A percentile compares a stretch with the other conserved stretches of the same genome.
Evolutionary conservation across 352 stramenopile species (phyloP).

Genomic region (Thraustochytrium aureum): DNA sequence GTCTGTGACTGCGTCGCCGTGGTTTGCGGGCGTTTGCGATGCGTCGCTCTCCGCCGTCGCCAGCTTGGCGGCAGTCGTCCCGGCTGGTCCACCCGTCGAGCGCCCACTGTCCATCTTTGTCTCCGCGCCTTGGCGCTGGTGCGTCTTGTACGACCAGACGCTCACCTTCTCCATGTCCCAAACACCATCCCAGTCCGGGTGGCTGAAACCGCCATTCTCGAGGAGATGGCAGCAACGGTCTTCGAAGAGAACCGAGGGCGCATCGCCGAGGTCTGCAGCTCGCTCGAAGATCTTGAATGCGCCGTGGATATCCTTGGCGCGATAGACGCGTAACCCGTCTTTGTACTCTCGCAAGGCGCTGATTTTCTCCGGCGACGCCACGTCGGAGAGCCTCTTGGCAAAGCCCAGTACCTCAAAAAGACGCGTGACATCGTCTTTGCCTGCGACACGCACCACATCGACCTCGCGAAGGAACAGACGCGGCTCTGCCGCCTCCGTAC

Average conservation of each 20-base stretch:
- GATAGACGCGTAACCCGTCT: slow-evolving; percentile 1
- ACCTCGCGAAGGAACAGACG: slow-evolving; percentile 28
- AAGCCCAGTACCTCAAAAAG: slow-evolving; percentile 24
- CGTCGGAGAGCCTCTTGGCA: background rate
- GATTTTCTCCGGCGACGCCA: background rate
- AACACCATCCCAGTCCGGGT: slow-evolving; percentile 24
- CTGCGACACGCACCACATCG: slow-evolving; percentile 26
- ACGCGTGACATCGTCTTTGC: slow-evolving; percentile 11
- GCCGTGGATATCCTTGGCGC: slow-evolving; percentile 6
- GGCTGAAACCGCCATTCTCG: background rate
- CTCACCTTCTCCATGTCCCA: slow-evolving; percentile 53
- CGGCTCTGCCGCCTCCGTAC: no score
- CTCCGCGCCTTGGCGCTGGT: no score
- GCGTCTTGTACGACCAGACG: slow-evolving; percentile 35
- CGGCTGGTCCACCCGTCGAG: no score
- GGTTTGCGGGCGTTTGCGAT: no score
- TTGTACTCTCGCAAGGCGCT: background rate
- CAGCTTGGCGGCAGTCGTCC: no score
- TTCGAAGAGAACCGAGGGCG: slow-evolving; percentile 31
- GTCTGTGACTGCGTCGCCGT: no score
- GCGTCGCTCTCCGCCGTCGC: no score
- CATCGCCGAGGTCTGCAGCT: slow-evolving; percentile 38
- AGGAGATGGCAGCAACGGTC: slow-evolving; percentile 46
- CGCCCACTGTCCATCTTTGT: no score
- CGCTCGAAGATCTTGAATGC: slow-evolving; percentile 17